Percentiles rank a stretch among this genome's conserved stretches.
phyloP scores from a whole-genome alignment of 2,329 filamentous ascomycete species.

The Ceratocystiopsis sp. region DNA sequence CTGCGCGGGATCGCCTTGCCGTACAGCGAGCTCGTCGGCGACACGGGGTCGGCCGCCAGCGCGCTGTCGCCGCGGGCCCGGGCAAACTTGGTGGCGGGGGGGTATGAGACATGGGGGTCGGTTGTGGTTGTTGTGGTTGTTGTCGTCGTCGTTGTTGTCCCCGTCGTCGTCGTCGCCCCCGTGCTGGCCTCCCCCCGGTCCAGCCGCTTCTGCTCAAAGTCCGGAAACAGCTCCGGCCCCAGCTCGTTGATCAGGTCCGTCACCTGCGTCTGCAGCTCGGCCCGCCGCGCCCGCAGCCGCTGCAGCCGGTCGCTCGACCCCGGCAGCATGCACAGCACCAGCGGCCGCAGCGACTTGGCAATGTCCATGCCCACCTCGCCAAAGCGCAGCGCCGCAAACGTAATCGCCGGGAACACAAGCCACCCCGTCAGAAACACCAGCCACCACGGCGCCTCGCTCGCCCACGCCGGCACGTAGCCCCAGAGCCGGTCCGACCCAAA shows the following conservation, averaged over 20 bases:
- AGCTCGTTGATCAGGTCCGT: conserved; percentile 89
- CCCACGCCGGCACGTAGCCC: conserved; percentile 63
- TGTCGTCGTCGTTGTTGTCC: not conserved
- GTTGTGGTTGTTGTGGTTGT: not conserved
- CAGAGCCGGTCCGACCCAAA: conserved; percentile 67
- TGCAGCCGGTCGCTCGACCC: conserved; percentile 70
- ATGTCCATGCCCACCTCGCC: conserved; percentile 99
- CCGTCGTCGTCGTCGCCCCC: not conserved
- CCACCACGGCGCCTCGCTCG: conserved; percentile 48
- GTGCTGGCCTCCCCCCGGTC: conserved; percentile 10
- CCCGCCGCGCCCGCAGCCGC: conserved; percentile 55
- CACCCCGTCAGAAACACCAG: conserved; percentile 50
- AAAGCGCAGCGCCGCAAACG: conserved; percentile 83
- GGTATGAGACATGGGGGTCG: conserved; percentile 1
- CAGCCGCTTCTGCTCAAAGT: conserved; percentile 68
- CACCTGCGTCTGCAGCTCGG: conserved; percentile 61
- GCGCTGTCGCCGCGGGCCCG: conserved; percentile 29
- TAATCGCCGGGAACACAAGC: conserved; percentile 71
- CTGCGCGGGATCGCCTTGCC: conserved; percentile 54
- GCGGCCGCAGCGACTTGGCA: conserved; percentile 77
- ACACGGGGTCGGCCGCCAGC: no score
- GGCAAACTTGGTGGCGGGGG: conserved; percentile 3
- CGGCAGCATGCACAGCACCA: conserved; percentile 72
- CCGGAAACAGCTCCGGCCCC: conserved; percentile 91
- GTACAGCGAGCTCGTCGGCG: conserved; percentile 33